Percentiles rank a stretch among this genome's conserved stretches.
These are phyloP conservation scores for Grigorovia yakushimaensis DNA, from an alignment of 805 yeast genomes.

Conservation along the genomic window DNA sequence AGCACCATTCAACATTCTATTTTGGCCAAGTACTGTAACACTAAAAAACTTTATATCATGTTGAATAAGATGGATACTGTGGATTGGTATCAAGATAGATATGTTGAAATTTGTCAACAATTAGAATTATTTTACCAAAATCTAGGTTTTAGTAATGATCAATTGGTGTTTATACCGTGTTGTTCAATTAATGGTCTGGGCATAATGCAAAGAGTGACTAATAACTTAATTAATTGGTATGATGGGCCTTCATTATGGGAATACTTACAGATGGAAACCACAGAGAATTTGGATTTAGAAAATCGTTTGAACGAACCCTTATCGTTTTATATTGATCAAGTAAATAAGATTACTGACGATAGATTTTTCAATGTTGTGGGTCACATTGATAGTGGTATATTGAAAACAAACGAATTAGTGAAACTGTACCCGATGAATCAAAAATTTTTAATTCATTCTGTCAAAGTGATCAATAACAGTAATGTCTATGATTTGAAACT, in stretches of 20 bases:
- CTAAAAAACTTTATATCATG: constrained; percentile 5
- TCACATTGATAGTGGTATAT: background rate
- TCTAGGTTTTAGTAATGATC: constrained; percentile 72
- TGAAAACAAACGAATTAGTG: background rate
- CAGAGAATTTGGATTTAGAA: background rate
- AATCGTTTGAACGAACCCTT: background rate
- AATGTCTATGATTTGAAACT: background rate
- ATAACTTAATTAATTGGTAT: constrained; percentile 28
- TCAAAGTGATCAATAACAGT: background rate
- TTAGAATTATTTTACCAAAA: constrained; percentile 65
- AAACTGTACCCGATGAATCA: background rate
- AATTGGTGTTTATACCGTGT: constrained; percentile 83
- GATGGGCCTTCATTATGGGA: constrained; percentile 7
- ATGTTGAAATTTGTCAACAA: constrained; percentile 80
- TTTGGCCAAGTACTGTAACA: background rate
- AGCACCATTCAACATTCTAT: constrained; percentile 7
- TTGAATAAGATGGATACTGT: constrained; percentile 85
- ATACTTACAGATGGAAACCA: background rate
- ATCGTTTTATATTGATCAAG: background rate
- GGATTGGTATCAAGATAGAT: constrained; percentile 85
- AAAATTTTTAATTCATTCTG: background rate
- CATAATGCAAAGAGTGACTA: constrained; percentile 55
- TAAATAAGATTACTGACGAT: background rate
- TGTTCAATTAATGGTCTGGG: constrained; percentile 94
- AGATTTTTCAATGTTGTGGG: background rate